phyloP scores from a whole-genome alignment of 176 grass and related monocot genomes.

The Cocos nucifera region DNA sequence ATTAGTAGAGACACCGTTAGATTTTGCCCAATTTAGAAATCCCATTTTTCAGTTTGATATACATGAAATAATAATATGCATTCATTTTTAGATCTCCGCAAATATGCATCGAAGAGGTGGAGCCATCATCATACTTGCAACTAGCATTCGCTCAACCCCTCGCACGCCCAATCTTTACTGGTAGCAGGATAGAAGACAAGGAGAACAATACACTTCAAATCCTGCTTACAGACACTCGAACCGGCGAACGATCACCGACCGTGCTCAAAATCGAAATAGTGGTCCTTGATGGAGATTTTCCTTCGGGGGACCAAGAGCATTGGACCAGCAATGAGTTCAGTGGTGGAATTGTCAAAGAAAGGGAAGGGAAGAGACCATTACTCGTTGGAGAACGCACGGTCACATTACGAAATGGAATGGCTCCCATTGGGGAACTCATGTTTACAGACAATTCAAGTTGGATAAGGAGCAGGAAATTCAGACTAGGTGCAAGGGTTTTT shows the following conservation, averaged over 20 bases:
- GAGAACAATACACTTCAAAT: constrained; percentile 16
- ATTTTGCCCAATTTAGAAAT: no score
- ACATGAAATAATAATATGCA: no score
- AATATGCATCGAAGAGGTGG: not conserved
- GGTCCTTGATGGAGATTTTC: constrained; percentile 64
- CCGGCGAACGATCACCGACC: not conserved
- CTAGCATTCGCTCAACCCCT: constrained; percentile 26
- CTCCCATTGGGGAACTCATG: constrained; percentile 24
- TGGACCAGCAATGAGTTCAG: constrained; percentile 49
- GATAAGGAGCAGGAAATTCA: constrained; percentile 45
- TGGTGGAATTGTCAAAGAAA: constrained; percentile 23
- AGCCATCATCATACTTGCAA: constrained; percentile 12
- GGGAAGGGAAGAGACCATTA: constrained; percentile 46
- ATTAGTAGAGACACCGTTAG: no score
- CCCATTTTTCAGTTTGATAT: no score
- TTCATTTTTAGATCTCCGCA: constrained; percentile 18
- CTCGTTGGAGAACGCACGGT: constrained; percentile 23
- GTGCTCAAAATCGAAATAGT: constrained; percentile 39
- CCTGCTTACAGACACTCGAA: constrained; percentile 4
- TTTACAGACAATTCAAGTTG: constrained; percentile 84
- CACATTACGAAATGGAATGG: constrained; percentile 28
- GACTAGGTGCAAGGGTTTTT: constrained; percentile 36
- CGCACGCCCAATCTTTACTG: constrained; percentile 29
- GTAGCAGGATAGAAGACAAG: constrained; percentile 27
- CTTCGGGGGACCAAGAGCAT: not conserved